Conservation (phyloP, 352 stramenopile genomes). For the Pythium aristosporum region DNA sequence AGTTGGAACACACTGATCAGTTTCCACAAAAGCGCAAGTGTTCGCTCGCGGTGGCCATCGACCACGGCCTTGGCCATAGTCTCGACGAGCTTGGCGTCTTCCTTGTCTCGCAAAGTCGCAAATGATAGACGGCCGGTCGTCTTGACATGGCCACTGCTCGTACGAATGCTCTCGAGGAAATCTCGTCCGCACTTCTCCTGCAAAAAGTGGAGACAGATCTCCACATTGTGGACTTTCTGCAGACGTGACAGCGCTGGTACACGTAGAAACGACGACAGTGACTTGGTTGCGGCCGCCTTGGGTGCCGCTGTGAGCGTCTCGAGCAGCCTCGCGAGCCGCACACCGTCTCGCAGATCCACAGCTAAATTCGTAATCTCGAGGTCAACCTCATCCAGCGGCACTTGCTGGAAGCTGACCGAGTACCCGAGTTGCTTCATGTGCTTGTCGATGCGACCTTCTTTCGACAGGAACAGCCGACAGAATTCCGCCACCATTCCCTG, state of each 20-base stretch:
- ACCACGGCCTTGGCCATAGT: constrained; percentile 93
- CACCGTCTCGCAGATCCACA: constrained; percentile 95
- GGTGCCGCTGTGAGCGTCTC: constrained; percentile 75
- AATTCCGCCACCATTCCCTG: constrained; percentile 91
- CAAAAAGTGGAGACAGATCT: constrained; percentile 87
- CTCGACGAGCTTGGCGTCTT: constrained; percentile 60
- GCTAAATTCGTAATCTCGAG: constrained; percentile 91
- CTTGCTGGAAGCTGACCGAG: constrained; percentile 89
- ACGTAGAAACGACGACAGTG: constrained; percentile 84
- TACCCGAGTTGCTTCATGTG: constrained; percentile 91
- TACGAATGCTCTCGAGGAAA: constrained; percentile 49
- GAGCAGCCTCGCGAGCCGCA: constrained; percentile 91
- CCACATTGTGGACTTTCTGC: constrained; percentile 97
- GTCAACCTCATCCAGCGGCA: constrained; percentile 93
- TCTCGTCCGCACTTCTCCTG: constrained; percentile 66
- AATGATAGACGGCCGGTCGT: constrained; percentile 29
- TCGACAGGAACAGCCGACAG: constrained; percentile 90
- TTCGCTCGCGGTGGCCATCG: constrained; percentile 93
- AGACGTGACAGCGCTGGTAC: constrained; percentile 93
- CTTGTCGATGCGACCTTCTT: constrained; percentile 94
- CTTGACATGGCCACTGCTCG: neutral
- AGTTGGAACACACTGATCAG: constrained; percentile 92
- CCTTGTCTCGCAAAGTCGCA: constrained; percentile 44
- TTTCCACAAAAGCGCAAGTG: constrained; percentile 94
- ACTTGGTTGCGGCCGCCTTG: constrained; percentile 4